Evolutionary conservation across 495 filamentous ascomycete species (phyloP).

Genomic region (Penicillium paradoxum): DNA sequence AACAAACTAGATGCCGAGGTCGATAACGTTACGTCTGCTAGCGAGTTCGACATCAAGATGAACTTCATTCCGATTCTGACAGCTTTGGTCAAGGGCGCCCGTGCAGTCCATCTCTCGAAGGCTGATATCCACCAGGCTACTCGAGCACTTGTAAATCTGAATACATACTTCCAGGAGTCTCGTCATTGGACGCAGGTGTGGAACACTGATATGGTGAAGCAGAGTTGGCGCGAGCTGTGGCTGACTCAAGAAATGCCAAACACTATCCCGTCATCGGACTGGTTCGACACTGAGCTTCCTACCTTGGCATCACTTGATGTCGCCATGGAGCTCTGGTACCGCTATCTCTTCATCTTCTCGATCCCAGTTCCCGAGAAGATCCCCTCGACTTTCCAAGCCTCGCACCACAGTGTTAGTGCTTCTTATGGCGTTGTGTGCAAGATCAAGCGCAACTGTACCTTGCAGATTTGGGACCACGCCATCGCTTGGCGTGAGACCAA

Average conservation of each 20-base stretch:
- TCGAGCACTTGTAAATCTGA: slow-evolving; percentile 54
- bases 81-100: slow-evolving; percentile 54
- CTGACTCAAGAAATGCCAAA: slow-evolving; percentile 53
- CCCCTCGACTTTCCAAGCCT: slow-evolving; percentile 61
- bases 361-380: slow-evolving; percentile 60
- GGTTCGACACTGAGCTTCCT: slow-evolving; percentile 55
- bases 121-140: slow-evolving; percentile 52
- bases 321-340: slow-evolving; percentile 57
- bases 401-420: slow-evolving; percentile 60
- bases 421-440: slow-evolving; percentile 66
- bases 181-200: slow-evolving; percentile 61
- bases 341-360: slow-evolving; percentile 66
- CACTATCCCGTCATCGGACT: slow-evolving; percentile 46
- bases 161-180: slow-evolving; percentile 56
- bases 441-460: slow-evolving; percentile 53
- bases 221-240: slow-evolving; percentile 59
- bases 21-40: slow-evolving; percentile 49
- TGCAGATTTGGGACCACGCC: slow-evolving; percentile 66
- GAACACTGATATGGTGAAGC: slow-evolving; percentile 56
- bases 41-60: slow-evolving; percentile 50
- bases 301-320: slow-evolving; percentile 52
- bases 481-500: slow-evolving; percentile 63
- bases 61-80: slow-evolving; percentile 61
- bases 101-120: slow-evolving; percentile 46
- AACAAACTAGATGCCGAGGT: slow-evolving; percentile 60